These are phyloP conservation scores for Fusarium nanum DNA, from an alignment of 2,329 filamentous ascomycete genomes.

Conservation along the genomic window DNA sequence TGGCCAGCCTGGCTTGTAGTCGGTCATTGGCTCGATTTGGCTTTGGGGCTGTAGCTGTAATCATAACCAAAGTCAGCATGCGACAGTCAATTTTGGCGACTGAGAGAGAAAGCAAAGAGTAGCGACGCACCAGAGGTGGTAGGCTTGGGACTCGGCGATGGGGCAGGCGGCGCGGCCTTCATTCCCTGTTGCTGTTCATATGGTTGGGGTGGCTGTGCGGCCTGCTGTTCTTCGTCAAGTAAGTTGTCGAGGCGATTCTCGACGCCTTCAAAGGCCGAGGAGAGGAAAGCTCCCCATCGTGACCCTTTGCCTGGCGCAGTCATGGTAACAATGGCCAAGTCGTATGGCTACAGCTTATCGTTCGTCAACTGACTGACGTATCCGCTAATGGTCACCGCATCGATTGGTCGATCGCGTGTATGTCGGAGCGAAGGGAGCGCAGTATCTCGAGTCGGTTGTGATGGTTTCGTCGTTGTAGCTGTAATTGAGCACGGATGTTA, in stretches of 20 bases:
- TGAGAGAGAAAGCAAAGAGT: not conserved
- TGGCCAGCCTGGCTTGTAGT: constrained; percentile 88
- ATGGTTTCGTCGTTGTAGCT: not conserved
- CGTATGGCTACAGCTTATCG: constrained; percentile 18
- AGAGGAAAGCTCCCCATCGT: constrained; percentile 83
- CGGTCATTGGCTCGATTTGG: constrained; percentile 80
- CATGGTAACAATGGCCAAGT: constrained; percentile 52
- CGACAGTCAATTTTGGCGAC: not conserved
- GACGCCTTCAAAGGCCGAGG: constrained; percentile 91
- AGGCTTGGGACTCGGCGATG: constrained; percentile 50
- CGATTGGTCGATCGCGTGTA: constrained; percentile 17
- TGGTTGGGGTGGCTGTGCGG: constrained; percentile 10
- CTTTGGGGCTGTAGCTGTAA: constrained; percentile 66
- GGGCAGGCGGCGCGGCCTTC: constrained; percentile 28
- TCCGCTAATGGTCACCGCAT: constrained; percentile 38
- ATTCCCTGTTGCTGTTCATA: constrained; percentile 41
- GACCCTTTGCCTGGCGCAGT: constrained; percentile 62
- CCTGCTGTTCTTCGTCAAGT: constrained; percentile 73
- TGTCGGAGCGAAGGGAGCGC: not conserved
- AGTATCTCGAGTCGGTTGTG: not conserved
- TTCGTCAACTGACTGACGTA: constrained; percentile 41
- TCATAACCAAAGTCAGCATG: constrained; percentile 1
- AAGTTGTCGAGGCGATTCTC: constrained; percentile 94
- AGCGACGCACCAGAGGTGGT: constrained; percentile 10
- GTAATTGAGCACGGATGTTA: constrained; percentile 13